Base-by-base conservation (phyloP, 768 basidiomycete genomes). In the Panus rudis region DNA sequence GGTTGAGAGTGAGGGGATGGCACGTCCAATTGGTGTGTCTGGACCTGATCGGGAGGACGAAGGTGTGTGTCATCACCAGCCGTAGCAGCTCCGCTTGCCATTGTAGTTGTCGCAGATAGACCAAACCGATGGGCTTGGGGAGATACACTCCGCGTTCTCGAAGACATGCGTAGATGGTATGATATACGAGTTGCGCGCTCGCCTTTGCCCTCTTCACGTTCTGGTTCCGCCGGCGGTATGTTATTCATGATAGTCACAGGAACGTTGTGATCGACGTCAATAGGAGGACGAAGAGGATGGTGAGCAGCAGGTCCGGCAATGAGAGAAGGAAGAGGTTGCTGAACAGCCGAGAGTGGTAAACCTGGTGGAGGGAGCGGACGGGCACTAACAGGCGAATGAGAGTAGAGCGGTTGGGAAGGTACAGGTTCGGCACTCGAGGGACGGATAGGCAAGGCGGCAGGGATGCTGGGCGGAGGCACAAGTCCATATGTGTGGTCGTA, bases 81-180 rank as follows among this genome's bases (percentile, higher is more conserved):
- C 3, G 37, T 51, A 48, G 20, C 39, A n/a, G 26, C 49, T 43
- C 34, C 48, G 21, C 28, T 50, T 37, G 42, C 48, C 44, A 51
- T 12, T 2, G 55, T 30, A 7, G 50, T 52, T n/a, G n/a, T n/a
- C n/a, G 23, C 69, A 63, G 28, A 71, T 32, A 26, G 73, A 71
- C 53, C 72, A n/a, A n/a, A 75, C 20, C 74, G 67, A 51, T 78
- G 79, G 10, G 79, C 73, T 37, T 62, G 69, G 5, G 72, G 84
- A 20, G 84, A 87, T 19, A 76, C 75, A 0, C 81, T 79, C 20
- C 75, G 75, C 47, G 75, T 63, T 12, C 81, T 68, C 20, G 76
- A 77, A 12, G 74, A 70, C 32, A 70, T 58, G 38, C 73, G 73
- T 8, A 85, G 62, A 48, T 83, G 80, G 35, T 73, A 73, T 20